Percentiles rank a stretch among this genome's conserved stretches.
Conservation (phyloP, 2,329 filamentous ascomycete species). For the Ceratocystis variospora region DNA sequence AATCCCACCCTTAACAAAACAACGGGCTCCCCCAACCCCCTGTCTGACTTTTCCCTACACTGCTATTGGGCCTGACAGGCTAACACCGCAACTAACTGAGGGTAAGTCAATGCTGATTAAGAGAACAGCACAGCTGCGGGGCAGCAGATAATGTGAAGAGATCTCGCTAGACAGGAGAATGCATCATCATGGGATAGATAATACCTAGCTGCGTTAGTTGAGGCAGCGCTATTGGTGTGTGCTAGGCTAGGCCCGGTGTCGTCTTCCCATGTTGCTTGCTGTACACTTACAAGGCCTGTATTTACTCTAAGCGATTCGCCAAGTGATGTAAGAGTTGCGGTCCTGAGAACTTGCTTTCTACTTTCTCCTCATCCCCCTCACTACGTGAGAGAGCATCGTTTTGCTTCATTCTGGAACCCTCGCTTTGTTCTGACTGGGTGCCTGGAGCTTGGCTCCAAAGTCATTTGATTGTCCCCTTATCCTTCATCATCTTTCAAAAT, state of each 20-base stretch:
- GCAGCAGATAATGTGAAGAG: not conserved
- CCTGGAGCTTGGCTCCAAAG: not conserved
- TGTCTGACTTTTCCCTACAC: not conserved
- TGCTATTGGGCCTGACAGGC: not conserved
- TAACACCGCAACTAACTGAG: not conserved
- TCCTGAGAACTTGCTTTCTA: not conserved
- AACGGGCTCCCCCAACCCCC: constrained; percentile 14
- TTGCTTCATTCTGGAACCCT: not conserved
- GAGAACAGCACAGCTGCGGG: not conserved
- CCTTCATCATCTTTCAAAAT: not conserved
- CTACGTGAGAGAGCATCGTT: not conserved
- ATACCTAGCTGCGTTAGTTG: not conserved
- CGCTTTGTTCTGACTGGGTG: not conserved
- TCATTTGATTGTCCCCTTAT: not conserved
- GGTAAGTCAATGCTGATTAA: not conserved
- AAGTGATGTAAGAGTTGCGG: not conserved
- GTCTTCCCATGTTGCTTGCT: not conserved
- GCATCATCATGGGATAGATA: not conserved
- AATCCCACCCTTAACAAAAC: constrained; percentile 13
- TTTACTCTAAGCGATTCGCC: constrained; percentile 6
- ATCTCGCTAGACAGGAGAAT: not conserved
- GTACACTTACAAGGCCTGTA: not conserved
- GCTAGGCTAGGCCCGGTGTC: not conserved
- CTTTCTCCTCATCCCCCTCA: not conserved
- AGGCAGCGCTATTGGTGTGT: not conserved